Evolutionary conservation across 306 rosid genomes (phyloP).

Genomic region (Cicer yamashitae): DNA sequence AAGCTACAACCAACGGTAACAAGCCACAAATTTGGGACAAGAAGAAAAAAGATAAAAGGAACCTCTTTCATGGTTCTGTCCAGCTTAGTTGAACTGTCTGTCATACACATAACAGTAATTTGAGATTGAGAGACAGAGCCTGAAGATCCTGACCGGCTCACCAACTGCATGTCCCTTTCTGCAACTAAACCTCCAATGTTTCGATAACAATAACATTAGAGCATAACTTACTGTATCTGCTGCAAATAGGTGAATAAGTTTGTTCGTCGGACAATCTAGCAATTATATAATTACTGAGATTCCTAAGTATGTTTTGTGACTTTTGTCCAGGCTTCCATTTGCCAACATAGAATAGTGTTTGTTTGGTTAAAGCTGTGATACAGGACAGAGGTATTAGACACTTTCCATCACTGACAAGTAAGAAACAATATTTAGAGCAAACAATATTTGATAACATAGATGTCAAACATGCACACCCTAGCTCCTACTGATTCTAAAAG

Average conservation of each 20-base stretch:
- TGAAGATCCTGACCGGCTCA: constrained; percentile 6
- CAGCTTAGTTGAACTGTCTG: constrained; percentile 2
- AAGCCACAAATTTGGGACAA: not conserved
- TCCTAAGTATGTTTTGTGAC: not conserved
- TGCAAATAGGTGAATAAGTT: not conserved
- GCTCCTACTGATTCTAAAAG: constrained; percentile 10
- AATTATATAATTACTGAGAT: not conserved
- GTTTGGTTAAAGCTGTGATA: not conserved
- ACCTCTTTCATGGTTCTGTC: not conserved
- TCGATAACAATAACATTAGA: not conserved
- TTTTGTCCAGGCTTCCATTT: not conserved
- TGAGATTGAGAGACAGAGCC: not conserved
- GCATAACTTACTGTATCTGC: constrained; percentile 13
- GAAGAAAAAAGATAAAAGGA: not conserved
- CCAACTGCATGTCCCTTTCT: constrained; percentile 4
- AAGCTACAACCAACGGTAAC: not conserved
- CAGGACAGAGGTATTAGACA: not conserved
- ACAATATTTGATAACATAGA: not conserved
- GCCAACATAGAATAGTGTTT: not conserved
- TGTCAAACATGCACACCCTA: not conserved
- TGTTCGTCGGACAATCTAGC: not conserved
- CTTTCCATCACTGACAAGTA: not conserved
- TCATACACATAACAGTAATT: not conserved
- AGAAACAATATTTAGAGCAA: not conserved
- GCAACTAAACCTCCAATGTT: not conserved